A percentile compares a stretch with the other conserved stretches of the same genome.
Evolutionary conservation across 1,284 basidiomycete genomes (phyloP).

Genomic region (Porogramme epimiltina): DNA sequence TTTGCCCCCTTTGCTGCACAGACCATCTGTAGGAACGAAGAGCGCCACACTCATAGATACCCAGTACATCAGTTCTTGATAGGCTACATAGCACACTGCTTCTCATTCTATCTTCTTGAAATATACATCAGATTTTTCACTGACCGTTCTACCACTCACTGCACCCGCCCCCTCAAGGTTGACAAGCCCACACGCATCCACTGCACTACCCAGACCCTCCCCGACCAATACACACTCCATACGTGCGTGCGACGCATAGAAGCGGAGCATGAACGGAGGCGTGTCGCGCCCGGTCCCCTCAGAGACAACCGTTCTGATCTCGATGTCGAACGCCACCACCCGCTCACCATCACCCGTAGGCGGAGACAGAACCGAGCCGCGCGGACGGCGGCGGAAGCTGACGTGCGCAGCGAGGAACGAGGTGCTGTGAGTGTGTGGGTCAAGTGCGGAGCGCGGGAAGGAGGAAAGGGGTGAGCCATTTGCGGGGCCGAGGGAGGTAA

Average conservation of each 20-base stretch:
- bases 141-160: neutral
- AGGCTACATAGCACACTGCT: no score
- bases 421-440: constrained; percentile 5
- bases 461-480: constrained; percentile 11
- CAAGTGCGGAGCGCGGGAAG: no score
- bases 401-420: constrained; percentile 24
- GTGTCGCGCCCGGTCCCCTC: constrained; percentile 28
- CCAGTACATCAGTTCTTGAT: no score
- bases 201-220: neutral
- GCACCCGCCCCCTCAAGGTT: neutral
- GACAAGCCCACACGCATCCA: neutral
- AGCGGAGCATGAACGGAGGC: constrained; percentile 27
- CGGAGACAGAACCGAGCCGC: neutral
- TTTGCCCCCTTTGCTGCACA: no score
- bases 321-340: constrained; percentile 20
- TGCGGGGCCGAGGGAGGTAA: constrained; percentile 25
- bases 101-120: neutral
- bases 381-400: constrained; percentile 13
- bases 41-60: no score
- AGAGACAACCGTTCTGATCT: constrained; percentile 25
- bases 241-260: constrained; percentile 23
- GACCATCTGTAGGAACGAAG: no score
- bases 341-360: neutral
- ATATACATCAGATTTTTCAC: neutral
- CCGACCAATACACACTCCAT: constrained; percentile 18